Base-by-base conservation (phyloP, 352 stramenopile genomes). In the Globisporangium cystogenes region DNA sequence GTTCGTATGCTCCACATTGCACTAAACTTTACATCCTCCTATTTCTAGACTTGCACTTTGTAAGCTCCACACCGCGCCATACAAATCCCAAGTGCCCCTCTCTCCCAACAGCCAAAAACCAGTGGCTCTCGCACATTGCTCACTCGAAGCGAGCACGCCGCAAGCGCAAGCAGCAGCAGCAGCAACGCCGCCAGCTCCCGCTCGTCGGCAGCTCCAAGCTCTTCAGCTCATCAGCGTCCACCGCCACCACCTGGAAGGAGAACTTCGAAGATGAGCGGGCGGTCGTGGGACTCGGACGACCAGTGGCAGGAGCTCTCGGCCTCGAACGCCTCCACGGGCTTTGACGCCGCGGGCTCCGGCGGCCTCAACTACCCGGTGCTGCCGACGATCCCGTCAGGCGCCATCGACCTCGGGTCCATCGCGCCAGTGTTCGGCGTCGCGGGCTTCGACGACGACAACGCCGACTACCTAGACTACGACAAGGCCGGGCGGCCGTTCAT, bases 401-500 rank as follows among this genome's bases (percentile, higher is more conserved):
- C 65, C 53, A 92, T 94, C 59, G 84, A 94, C 61, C 70, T 94
- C 39, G 75, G 82, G 56, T 60, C 77, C 51, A 92, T 94, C 53
- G 82, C 84, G n/a, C 84, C 84, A 0, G 76, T 94, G n/a, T 93
- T 94, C 59, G 84, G 84, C 36, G 80, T 94, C 51, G 68, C 82
- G 16, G 74, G 76, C 50, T 87, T 81, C 57, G 76, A 89, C 26
- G 80, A 90, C 42, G 80, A 91, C 58, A 59, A 64, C 29, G 84
- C 73, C 40, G 82, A 94, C 61, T 94, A 94, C 57, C 68, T 94
- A 43, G 84, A 93, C 52, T 94, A 92, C 60, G 75, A 94, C 59
- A 88, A 90, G 56, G 64, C 79, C 11, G 85, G 85, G 0, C 82
- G 85, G n/a, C 76, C 81, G 26, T 90, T 92, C 62, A 85, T 90